Evolutionary conservation across 441 rosid species (phyloP), one percentile per base, ranked within the genome.

Genomic region (Syzygium malaccense): DNA sequence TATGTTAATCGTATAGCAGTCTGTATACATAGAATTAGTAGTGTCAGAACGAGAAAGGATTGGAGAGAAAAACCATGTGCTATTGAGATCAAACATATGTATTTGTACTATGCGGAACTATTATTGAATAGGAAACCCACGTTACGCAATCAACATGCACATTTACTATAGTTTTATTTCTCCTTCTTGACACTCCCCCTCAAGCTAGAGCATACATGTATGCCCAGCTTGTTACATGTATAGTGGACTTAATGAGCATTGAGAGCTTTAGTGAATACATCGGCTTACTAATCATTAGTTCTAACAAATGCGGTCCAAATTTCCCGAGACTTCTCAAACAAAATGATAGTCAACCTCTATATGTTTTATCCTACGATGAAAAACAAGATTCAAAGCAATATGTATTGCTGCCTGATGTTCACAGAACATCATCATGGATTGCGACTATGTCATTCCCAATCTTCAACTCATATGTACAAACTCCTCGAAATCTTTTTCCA

Each of bases 201-300:
- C 53, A 51, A 51, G 53, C 14, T 51, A 13, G 14, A 51, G 53
- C 14, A 51, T 51, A 51, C 53, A 51, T 51, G 53, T 51, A 51
- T 51, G 53, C 53, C 56, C 56, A 55, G 18, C 56, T 55, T 55
- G 56, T 55, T 55, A 55, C 23, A 2, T 15, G 18, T 17, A 15
- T 55, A 25, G 28, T 57, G 25, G 14, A 9, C 25, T 57, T 1
- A 0, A 0, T 12, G n/a, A 25, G 14, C n/a, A 57, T 28, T 0
- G n/a, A 57, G 2, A 57, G 2, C n/a, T 57, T 57, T 57, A 56
- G 0, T 56, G 2, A 56, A 56, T 19, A 56, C 20, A 56, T 56
- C 0, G 4, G 26, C 0, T 56, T 8, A 57, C 10, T 57, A 28
- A 57, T 57, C 62, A 25, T 25, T 57, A 25, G 14, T 23, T 57